Conservation (phyloP, 345 rosid species). For the Populus deltoides region DNA sequence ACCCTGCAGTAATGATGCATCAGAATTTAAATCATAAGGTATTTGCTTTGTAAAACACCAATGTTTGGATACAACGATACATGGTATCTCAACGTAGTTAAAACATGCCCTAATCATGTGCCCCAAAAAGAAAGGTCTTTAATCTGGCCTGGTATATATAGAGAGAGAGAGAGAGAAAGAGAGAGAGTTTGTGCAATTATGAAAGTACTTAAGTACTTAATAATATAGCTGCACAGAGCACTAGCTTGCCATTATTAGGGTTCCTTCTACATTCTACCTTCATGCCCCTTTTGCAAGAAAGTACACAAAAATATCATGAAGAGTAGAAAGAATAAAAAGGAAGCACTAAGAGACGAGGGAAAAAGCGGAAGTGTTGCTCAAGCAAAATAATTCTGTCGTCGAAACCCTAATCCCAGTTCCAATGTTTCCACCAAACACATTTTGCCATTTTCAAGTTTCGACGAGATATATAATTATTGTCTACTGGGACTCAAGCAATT, state of each 20-base stretch:
- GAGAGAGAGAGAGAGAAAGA: too few species aligned
- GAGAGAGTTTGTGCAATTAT: too few species aligned
- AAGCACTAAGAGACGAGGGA: neutral
- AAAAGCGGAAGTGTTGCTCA: neutral
- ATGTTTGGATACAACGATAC: too few species aligned
- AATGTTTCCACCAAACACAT: neutral
- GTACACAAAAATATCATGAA: neutral
- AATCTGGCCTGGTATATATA: too few species aligned
- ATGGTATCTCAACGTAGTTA: neutral
- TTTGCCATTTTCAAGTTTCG: neutral
- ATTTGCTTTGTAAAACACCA: too few species aligned
- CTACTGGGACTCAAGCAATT: neutral
- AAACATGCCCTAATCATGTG: neutral
- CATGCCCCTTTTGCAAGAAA: neutral
- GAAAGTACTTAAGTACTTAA: too few species aligned
- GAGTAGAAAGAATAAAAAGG: neutral
- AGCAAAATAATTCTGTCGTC: neutral
- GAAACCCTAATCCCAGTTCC: conserved; percentile 1
- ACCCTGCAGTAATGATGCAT: neutral
- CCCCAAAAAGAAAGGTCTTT: too few species aligned
- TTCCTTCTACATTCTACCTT: neutral
- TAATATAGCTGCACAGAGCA: too few species aligned
- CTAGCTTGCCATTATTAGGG: too few species aligned
- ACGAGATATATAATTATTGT: neutral
- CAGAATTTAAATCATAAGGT: neutral